Percentiles rank a stretch among this genome's conserved stretches.
Evolutionary conservation across 2,329 filamentous ascomycete species (phyloP).

Genomic region (Alternaria incomplexa): DNA sequence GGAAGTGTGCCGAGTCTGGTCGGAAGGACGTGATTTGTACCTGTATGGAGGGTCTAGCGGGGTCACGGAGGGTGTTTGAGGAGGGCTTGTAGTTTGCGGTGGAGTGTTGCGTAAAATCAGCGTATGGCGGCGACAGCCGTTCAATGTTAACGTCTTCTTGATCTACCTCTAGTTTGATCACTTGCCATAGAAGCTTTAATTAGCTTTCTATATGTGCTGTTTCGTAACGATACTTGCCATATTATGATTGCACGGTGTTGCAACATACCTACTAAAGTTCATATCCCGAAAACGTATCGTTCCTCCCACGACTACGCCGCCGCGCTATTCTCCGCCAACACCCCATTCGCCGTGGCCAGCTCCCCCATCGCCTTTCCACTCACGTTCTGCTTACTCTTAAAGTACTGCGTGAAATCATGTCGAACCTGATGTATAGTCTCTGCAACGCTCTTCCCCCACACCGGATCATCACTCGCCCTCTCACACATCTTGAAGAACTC

Average conservation of each 20-base stretch:
- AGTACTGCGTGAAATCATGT: slow-evolving; percentile 47
- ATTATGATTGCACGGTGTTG: background rate
- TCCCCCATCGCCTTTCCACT: slow-evolving; percentile 5
- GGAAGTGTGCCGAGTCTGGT: background rate
- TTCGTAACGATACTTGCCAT: too few relatives aligned
- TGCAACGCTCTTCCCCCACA: slow-evolving; percentile 33
- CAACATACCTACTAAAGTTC: background rate
- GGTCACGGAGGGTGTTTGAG: background rate
- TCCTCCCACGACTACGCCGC: background rate
- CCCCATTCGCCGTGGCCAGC: background rate
- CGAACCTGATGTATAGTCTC: slow-evolving; percentile 36
- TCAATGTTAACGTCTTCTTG: too few relatives aligned
- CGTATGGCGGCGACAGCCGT: background rate
- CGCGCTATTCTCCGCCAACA: slow-evolving; percentile 11
- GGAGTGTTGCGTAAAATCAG: background rate
- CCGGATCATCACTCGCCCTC: slow-evolving; percentile 35
- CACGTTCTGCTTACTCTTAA: slow-evolving; percentile 33
- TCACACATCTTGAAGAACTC: slow-evolving; percentile 44
- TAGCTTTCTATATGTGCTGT: too few relatives aligned
- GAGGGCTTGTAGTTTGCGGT: background rate
- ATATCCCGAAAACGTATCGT: background rate
- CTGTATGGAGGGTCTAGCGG: background rate
- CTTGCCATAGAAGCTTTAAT: too few relatives aligned
- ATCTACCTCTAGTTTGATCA: background rate
- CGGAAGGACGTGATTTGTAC: background rate